Evolutionary conservation across 2,329 filamentous ascomycete species (phyloP).

Genomic region (Pseudogymnoascus sp.): DNA sequence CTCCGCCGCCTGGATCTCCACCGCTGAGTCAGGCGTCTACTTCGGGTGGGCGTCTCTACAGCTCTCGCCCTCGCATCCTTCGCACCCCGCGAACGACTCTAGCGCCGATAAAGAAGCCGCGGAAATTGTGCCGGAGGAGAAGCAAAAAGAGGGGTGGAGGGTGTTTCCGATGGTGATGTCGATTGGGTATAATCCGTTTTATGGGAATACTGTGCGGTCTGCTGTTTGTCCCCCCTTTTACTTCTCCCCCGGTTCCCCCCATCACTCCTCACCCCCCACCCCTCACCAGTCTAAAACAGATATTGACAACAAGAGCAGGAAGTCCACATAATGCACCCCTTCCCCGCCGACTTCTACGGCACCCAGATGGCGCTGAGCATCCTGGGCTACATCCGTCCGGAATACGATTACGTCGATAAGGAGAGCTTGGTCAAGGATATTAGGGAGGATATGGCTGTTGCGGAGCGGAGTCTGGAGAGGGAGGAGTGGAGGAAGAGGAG

Average conservation of each 20-base stretch:
- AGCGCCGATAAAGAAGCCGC: constrained; percentile 15
- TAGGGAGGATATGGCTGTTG: constrained; percentile 77
- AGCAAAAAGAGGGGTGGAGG: constrained; percentile 22
- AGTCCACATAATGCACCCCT: constrained; percentile 78
- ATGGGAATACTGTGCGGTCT: constrained; percentile 79
- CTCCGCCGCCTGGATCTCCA: constrained; percentile 52
- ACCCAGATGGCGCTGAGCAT: constrained; percentile 71
- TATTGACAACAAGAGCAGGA: constrained; percentile 38
- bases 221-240: constrained; percentile 43
- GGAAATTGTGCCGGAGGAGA: constrained; percentile 6
- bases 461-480: constrained; percentile 63
- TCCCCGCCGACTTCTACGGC: constrained; percentile 78
- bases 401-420: constrained; percentile 77
- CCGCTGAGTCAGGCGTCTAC: constrained; percentile 75
- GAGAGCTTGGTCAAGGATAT: constrained; percentile 87
- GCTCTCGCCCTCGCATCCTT: constrained; percentile 43
- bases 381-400: constrained; percentile 79
- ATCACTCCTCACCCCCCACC: neutral
- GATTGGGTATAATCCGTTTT: constrained; percentile 96
- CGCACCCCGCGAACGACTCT: constrained; percentile 14
- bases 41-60: constrained; percentile 81
- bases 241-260: neutral
- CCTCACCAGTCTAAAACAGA: neutral
- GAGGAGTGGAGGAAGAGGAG: constrained; percentile 43
- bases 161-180: constrained; percentile 87